Conservation (phyloP, 164 flowering plant species). For the Cinnamomum chago region DNA sequence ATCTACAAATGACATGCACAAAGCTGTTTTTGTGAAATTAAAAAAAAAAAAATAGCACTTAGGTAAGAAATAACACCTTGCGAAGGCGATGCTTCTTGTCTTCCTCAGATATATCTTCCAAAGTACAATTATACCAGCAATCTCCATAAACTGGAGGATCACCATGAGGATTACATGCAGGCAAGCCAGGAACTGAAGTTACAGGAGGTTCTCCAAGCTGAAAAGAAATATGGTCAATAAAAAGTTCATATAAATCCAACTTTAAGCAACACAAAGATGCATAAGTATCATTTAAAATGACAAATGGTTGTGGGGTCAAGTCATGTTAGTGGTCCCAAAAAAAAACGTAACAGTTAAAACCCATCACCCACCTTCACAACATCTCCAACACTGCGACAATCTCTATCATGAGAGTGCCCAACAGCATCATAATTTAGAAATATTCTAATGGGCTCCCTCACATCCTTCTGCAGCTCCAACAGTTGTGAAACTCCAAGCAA, state of each 20-base stretch:
- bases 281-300: not conserved
- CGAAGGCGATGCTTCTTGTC: slow-evolving; percentile 90
- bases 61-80: slow-evolving; percentile 44
- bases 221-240: slow-evolving; percentile 5
- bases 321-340: too few relatives aligned
- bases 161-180: slow-evolving; percentile 83
- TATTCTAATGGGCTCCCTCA: slow-evolving; percentile 79
- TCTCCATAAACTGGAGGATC: slow-evolving; percentile 89
- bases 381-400: slow-evolving; percentile 79
- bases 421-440: slow-evolving; percentile 97
- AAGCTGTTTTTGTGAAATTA: not conserved
- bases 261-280: slow-evolving; percentile 1
- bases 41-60: not conserved
- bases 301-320: too few relatives aligned
- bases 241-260: slow-evolving; percentile 10
- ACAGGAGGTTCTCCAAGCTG: slow-evolving; percentile 96
- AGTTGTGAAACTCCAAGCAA: slow-evolving; percentile 47
- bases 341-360: not conserved
- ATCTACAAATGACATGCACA: too few relatives aligned
- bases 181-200: slow-evolving; percentile 41
- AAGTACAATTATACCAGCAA: slow-evolving; percentile 98
- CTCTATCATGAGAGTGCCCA: slow-evolving; percentile 94
- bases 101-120: slow-evolving; percentile 84
- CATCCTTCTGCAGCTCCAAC: slow-evolving; percentile 29
- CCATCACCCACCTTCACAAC: slow-evolving; percentile 73